These are phyloP conservation scores for Cladosporium austrohemisphaericum DNA, from an alignment of 2,329 filamentous ascomycete species.

Conservation along the genomic window DNA sequence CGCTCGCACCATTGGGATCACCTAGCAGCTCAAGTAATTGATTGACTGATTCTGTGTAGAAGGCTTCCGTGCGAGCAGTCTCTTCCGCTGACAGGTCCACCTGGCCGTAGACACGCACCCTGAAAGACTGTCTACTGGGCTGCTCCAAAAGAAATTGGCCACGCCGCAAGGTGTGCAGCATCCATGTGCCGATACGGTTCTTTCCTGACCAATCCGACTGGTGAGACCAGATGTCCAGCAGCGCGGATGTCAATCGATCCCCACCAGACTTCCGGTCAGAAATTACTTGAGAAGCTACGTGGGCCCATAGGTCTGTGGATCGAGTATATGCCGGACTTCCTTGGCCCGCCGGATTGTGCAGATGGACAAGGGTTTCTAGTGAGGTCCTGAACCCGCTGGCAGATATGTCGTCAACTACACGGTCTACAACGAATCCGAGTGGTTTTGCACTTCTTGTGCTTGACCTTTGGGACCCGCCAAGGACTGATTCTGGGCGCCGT, in stretches of 20 bases:
- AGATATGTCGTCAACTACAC: conserved; percentile 26
- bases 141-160: conserved; percentile 87
- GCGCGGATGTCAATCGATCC: conserved; percentile 75
- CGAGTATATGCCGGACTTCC: conserved; percentile 54
- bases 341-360: conserved; percentile 4
- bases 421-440: conserved; percentile 27
- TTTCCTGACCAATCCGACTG: conserved; percentile 88
- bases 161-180: conserved; percentile 91
- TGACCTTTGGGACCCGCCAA: conserved; percentile 55
- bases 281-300: conserved; percentile 78
- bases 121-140: conserved; percentile 69
- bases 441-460: conserved; percentile 37
- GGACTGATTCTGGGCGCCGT: conserved; percentile 79
- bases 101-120: conserved; percentile 66
- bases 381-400: conserved; percentile 24
- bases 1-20: conserved; percentile 70
- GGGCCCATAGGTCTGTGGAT: conserved; percentile 83
- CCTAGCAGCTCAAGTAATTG: conserved; percentile 82
- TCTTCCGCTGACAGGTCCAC: conserved; percentile 69
- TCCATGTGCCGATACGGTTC: conserved; percentile 84
- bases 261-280: conserved; percentile 70
- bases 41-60: conserved; percentile 77
- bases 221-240: conserved; percentile 82
- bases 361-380: conserved; percentile 27
- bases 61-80: conserved; percentile 78